A percentile compares a stretch with the other conserved stretches of the same genome.
Evolutionary conservation across 2,329 filamentous ascomycete species (phyloP).

Genomic region (Fusarium succisae): DNA sequence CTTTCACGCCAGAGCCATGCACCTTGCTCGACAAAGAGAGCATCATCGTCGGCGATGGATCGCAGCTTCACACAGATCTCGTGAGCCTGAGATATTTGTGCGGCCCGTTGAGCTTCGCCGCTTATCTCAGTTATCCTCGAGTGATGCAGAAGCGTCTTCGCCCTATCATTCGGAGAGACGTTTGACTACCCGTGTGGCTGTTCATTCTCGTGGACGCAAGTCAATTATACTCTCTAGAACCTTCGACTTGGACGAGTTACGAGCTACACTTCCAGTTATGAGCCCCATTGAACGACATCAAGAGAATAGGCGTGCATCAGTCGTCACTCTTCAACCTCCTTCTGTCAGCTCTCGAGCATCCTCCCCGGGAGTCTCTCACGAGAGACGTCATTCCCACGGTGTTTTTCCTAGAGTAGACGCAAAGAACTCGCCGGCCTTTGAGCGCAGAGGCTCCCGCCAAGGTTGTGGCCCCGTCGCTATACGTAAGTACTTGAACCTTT

Average conservation of each 20-base stretch:
- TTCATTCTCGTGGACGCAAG: conserved; percentile 50
- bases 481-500: conserved; percentile 35
- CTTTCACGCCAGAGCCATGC: conserved; percentile 29
- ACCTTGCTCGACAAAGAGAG: conserved; percentile 40
- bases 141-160: conserved; percentile 12
- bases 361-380: conserved; percentile 2
- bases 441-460: conserved; percentile 23
- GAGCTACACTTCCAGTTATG: conserved; percentile 55
- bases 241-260: conserved; percentile 60
- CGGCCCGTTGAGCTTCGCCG: conserved; percentile 40
- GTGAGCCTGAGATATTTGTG: conserved; percentile 40
- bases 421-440: not conserved
- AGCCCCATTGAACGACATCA: conserved; percentile 20
- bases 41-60: conserved; percentile 34
- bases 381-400: conserved; percentile 29
- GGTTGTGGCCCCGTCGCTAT: conserved; percentile 30
- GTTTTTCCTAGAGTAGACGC: not conserved
- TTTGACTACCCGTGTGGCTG: conserved; percentile 42
- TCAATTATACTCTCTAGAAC: conserved; percentile 60
- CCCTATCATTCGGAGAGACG: conserved; percentile 29
- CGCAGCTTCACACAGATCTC: conserved; percentile 16
- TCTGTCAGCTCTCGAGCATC: not conserved
- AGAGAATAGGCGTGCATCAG: conserved; percentile 24
- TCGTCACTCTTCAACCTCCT: conserved; percentile 15
- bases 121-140: conserved; percentile 16